Evolutionary conservation across 352 stramenopile species (phyloP).

Genomic region (Thalassiosira sp.): DNA sequence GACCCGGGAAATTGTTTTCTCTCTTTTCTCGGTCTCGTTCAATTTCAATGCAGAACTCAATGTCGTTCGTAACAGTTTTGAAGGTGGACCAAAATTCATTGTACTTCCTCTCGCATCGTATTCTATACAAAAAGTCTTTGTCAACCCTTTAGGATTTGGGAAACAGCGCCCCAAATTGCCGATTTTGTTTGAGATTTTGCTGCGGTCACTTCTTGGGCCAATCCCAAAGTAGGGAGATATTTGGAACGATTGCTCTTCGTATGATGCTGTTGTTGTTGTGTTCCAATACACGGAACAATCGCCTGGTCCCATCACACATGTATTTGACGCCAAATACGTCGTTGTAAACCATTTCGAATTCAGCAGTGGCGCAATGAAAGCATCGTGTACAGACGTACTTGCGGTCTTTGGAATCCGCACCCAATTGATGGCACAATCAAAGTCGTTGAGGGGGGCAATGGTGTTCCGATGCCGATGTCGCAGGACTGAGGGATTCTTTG

Average conservation of each 20-base stretch:
- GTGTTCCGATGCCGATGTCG: background rate
- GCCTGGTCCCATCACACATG: slow-evolving; percentile 12
- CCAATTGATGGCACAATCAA: slow-evolving; percentile 32
- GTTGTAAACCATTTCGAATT: slow-evolving; percentile 1
- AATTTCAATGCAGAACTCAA: no score
- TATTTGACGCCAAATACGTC: slow-evolving; percentile 21
- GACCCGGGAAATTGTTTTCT: background rate
- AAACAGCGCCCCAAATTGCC: slow-evolving; percentile 8
- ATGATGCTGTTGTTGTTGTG: background rate
- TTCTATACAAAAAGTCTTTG: slow-evolving; percentile 25
- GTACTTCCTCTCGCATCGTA: slow-evolving; percentile 18
- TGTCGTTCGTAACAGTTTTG: no score
- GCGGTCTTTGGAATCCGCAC: slow-evolving; percentile 37
- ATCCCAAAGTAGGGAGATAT: background rate
- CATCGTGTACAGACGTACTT: slow-evolving; percentile 16
- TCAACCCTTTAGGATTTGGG: background rate
- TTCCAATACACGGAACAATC: slow-evolving; percentile 22
- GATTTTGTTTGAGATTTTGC: background rate
- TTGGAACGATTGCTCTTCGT: background rate
- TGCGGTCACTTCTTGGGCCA: background rate
- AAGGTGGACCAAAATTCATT: slow-evolving; percentile 34
- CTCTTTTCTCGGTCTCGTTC: background rate
- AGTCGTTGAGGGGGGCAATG: no score
- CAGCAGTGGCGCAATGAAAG: slow-evolving; percentile 19
- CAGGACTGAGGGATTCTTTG: no score